Evolutionary conservation across 371 early-diverging fungal genomes (phyloP), one percentile per base, ranked within the genome.

Genomic region (Mucor saturninus): DNA sequence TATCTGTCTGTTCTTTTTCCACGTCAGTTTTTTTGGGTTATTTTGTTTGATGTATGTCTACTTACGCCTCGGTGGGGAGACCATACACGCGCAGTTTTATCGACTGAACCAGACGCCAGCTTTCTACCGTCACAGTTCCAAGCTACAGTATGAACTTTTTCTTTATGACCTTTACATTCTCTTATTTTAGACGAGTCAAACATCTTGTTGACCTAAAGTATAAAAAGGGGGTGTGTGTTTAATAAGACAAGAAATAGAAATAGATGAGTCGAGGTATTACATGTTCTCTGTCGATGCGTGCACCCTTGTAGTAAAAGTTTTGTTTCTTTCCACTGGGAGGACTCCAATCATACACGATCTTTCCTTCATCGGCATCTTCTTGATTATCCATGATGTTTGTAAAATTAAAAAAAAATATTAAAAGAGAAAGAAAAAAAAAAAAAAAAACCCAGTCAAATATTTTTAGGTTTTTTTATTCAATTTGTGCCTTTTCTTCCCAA

Each of bases 21-120:
- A 21, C 21, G 21, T 21, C 21, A 21, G 21, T 21, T 21, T 21
- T 21, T 21, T 21, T 21, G 21, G 21, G 21, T 1, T 21, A 21
- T 21, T 21, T 21, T 21, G 21, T 0, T 21, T 21, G 21, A 21
- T 21, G 21, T 21, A 21, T 21, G 21, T 21, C 21, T 21, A 48
- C 68, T 59, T 83, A 85, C 87, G 28, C 81, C 80, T 70, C 85
- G 75, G 54, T 87, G 88, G 5, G 88, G 83, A 31, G 81, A 80
- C 88, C 88, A 89, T 52, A 89, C 81, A 43, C 87, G 81, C 13
- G 86, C 90, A 29, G 87, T 86, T 68, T 84, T 86, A 62, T 89
- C 90, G 0, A 85, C 85, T 2, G 90, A 88, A 40, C 90, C 88
- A 8, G 87, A 86, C 9, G 88, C 90, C 37, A 89, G 61, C 32